These are phyloP conservation scores for Paxillus ammoniavirescens DNA, from an alignment of 768 basidiomycete species.

Conservation along the genomic window DNA sequence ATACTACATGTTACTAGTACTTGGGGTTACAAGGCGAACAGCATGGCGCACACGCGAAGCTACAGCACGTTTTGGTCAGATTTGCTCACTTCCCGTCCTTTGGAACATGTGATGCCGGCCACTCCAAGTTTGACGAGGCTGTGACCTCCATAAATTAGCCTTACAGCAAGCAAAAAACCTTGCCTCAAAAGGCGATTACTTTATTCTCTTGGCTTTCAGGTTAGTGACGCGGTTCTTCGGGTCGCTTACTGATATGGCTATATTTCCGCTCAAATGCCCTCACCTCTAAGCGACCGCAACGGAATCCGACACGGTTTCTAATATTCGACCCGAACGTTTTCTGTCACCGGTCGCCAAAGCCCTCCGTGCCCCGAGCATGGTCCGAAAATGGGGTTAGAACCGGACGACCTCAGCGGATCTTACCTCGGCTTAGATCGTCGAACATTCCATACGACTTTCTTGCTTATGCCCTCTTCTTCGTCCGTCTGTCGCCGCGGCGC, in stretches of 20 bases:
- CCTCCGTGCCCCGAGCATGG: neutral
- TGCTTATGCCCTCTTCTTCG: conserved; percentile 10
- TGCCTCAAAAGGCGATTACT: conserved; percentile 6
- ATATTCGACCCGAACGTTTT: neutral
- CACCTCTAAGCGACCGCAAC: neutral
- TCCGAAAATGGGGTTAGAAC: conserved; percentile 4
- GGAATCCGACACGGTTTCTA: neutral
- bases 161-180: neutral
- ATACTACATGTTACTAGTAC: too few species aligned
- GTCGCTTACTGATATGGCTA: conserved; percentile 5
- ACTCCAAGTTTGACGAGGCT: neutral
- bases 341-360: too few species aligned
- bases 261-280: conserved; percentile 28
- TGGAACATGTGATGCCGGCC: too few species aligned
- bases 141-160: too few species aligned
- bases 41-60: too few species aligned
- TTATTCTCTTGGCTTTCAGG: conserved; percentile 1
- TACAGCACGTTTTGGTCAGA: neutral
- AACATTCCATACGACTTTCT: conserved; percentile 2
- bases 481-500: conserved; percentile 25
- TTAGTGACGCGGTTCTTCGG: neutral
- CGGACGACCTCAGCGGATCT: neutral
- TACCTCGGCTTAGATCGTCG: conserved; percentile 5
- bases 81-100: too few species aligned
- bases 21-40: too few species aligned